A percentile compares a stretch with the other conserved stretches of the same genome.
phyloP scores from a whole-genome alignment of 225 moss, liverwort and hornwort species.

The Polytrichum commune region DNA sequence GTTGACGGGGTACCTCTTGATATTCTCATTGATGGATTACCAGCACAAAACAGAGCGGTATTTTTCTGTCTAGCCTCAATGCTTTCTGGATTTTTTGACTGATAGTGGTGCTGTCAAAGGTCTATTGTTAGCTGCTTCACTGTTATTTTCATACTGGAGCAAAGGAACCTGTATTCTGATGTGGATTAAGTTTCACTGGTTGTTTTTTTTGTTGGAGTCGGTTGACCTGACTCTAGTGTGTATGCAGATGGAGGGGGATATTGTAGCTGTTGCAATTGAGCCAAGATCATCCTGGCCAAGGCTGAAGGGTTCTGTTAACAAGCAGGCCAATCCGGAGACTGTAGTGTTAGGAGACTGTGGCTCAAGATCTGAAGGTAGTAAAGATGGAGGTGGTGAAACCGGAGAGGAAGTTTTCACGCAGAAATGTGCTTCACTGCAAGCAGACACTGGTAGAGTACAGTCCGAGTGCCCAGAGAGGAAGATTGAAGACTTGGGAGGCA shows the following conservation, averaged over 20 bases:
- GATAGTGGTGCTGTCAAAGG: neutral
- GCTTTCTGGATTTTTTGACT: neutral
- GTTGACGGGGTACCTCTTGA: slow-evolving; percentile 78
- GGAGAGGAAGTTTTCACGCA: slow-evolving; percentile 15
- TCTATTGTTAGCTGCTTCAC: neutral
- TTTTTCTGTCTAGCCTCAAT: neutral
- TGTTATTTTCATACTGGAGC: neutral
- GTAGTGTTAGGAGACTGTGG: slow-evolving; percentile 20
- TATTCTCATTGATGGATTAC: slow-evolving; percentile 77
- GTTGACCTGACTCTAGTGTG: neutral
- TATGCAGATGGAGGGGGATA: slow-evolving; percentile 89
- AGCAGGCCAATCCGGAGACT: slow-evolving; percentile 47
- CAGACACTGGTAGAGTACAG: slow-evolving; percentile 8
- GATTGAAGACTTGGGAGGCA: slow-evolving; percentile 15
- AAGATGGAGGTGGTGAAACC: slow-evolving; percentile 16
- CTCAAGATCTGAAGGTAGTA: slow-evolving; percentile 8
- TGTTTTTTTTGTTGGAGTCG: neutral
- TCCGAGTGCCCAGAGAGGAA: slow-evolving; percentile 13
- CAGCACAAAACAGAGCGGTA: slow-evolving; percentile 90
- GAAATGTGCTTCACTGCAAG: neutral
- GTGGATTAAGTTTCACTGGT: neutral
- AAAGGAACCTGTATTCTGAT: neutral
- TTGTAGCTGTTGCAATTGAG: slow-evolving; percentile 78
- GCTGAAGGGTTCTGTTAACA: slow-evolving; percentile 63
- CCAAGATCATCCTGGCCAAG: slow-evolving; percentile 69